Evolutionary conservation across 108 stramenopile genomes (phyloP).

Genomic region (Phaeodactylum tricornutum): DNA sequence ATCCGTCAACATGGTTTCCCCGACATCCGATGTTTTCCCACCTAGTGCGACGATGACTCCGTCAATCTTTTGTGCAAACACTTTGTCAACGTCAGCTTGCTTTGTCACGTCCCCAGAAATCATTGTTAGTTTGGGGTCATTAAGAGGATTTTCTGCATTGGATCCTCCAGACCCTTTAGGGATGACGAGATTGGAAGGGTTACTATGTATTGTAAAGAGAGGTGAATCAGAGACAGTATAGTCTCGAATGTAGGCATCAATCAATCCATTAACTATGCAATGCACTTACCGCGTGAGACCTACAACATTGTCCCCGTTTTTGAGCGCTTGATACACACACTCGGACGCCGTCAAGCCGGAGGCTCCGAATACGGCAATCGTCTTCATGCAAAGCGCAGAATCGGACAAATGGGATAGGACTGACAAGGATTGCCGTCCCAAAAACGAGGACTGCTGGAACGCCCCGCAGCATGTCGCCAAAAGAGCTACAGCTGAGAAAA

Average conservation of each 20-base stretch:
- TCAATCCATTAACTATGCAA: no score
- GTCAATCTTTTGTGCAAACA: constrained; percentile 73
- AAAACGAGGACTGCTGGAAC: no score
- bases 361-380: constrained; percentile 85
- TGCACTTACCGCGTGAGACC: constrained; percentile 52
- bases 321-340: constrained; percentile 81
- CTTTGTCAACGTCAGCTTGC: constrained; percentile 75
- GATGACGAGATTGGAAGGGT: constrained; percentile 65
- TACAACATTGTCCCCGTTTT: constrained; percentile 76
- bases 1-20: constrained; percentile 93
- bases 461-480: no score
- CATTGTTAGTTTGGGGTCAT: constrained; percentile 59
- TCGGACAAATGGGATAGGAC: no score
- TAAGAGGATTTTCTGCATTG: constrained; percentile 60
- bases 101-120: constrained; percentile 85
- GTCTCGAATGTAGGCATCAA: not conserved
- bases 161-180: constrained; percentile 76
- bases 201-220: constrained; percentile 11
- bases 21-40: constrained; percentile 92
- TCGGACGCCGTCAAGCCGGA: constrained; percentile 81
- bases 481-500: no score
- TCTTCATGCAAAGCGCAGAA: constrained; percentile 16
- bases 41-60: constrained; percentile 93
- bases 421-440: no score
- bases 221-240: no score